Percentiles rank a stretch among this genome's conserved stretches.
phyloP scores from a whole-genome alignment of 2,329 filamentous ascomycete species.

The Mycosphaerelloides madeirae region DNA sequence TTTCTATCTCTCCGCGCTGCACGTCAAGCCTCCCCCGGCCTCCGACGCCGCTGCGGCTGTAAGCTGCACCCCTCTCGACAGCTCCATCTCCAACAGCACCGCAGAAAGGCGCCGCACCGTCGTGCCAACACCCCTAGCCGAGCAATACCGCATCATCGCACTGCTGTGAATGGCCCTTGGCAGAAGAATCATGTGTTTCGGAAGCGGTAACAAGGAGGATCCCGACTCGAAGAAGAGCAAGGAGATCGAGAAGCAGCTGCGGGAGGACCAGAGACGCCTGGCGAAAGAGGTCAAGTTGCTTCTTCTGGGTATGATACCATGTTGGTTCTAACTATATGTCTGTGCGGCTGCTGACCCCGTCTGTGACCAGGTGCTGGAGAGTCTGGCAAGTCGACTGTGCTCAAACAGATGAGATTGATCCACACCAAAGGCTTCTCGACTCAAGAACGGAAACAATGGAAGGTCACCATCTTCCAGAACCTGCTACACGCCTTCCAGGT shows the following conservation, averaged over 20 bases:
- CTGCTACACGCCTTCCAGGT: slow-evolving; percentile 87
- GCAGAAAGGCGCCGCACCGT: not conserved
- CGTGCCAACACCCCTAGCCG: not conserved
- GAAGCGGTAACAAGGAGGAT: slow-evolving; percentile 43
- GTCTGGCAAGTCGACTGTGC: slow-evolving; percentile 90
- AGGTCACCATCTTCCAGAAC: slow-evolving; percentile 93
- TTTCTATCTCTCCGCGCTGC: no score
- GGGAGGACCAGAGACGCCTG: slow-evolving; percentile 81
- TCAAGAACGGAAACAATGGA: slow-evolving; percentile 86
- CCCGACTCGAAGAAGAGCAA: slow-evolving; percentile 48
- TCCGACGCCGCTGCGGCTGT: no score
- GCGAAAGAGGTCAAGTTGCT: slow-evolving; percentile 88
- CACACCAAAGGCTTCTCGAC: slow-evolving; percentile 88
- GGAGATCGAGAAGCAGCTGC: slow-evolving; percentile 82
- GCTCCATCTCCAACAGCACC: not conserved
- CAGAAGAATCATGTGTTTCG: slow-evolving; percentile 48
- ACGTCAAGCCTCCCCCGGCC: no score
- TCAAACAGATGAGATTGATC: slow-evolving; percentile 99
- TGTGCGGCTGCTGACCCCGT: slow-evolving; percentile 24
- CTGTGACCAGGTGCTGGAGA: slow-evolving; percentile 73
- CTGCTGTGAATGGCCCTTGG: slow-evolving; percentile 18
- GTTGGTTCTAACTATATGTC: no score
- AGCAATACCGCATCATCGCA: not conserved
- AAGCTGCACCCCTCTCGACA: slow-evolving; percentile 3
- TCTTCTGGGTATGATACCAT: slow-evolving; percentile 68